phyloP scores from a whole-genome alignment of 352 stramenopile species.

The Phytophthora macrochlamydospora region DNA sequence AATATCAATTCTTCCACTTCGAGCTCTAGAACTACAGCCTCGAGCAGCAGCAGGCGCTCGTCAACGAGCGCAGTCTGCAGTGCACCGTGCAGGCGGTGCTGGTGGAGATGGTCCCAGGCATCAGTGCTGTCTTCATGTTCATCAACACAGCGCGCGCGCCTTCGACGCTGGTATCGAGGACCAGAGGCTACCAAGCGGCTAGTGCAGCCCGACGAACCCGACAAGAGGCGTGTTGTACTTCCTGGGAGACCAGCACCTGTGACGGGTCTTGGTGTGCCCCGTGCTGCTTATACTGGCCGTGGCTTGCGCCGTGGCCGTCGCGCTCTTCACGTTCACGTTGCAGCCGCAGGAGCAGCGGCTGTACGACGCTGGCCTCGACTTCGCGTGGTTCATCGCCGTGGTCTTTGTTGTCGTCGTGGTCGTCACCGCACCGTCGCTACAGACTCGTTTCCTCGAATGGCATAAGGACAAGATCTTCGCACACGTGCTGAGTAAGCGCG shows the following conservation, averaged over 20 bases:
- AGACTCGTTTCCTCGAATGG: conserved; percentile 29
- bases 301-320: conserved; percentile 26
- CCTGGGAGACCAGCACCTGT: conserved; percentile 35
- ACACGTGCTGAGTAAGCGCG: conserved; percentile 28
- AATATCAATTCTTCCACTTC: conserved; percentile 53
- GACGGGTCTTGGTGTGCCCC: conserved; percentile 33
- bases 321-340: conserved; percentile 28
- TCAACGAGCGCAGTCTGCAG: conserved; percentile 31
- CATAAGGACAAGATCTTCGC: conserved; percentile 44
- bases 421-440: conserved; percentile 43
- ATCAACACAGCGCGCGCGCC: conserved; percentile 48
- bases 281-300: conserved; percentile 41
- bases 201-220: conserved; percentile 6
- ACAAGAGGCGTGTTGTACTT: conserved; percentile 32
- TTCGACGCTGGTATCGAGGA: conserved; percentile 45
- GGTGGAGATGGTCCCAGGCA: conserved; percentile 46
- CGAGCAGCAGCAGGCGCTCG: conserved; percentile 35
- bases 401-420: conserved; percentile 40
- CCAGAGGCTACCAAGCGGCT: conserved; percentile 16
- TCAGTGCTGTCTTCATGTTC: conserved; percentile 46
- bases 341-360: conserved; percentile 32
- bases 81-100: conserved; percentile 48
- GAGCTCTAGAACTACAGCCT: conserved; percentile 40
- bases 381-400: conserved; percentile 49
- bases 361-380: conserved; percentile 29